Evolutionary conservation across 805 yeast genomes (phyloP).

Genomic region (Candida argentea): DNA sequence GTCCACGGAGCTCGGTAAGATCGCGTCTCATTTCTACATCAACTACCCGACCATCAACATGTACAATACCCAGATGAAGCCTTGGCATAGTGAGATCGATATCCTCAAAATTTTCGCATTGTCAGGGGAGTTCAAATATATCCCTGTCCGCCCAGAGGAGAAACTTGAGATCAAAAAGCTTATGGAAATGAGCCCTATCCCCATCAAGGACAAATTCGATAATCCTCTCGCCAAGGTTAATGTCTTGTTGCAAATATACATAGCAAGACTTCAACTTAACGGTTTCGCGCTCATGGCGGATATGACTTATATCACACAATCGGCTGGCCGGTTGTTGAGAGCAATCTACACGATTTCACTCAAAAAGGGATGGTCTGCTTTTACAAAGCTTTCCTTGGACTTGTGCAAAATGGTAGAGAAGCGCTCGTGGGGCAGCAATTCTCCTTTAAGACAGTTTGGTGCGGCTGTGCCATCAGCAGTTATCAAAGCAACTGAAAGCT

Average conservation of each 20-base stretch:
- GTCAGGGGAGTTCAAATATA: constrained; percentile 76
- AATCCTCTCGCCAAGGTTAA: constrained; percentile 74
- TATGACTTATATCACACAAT: constrained; percentile 86
- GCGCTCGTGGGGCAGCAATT: constrained; percentile 73
- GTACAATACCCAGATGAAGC: constrained; percentile 53
- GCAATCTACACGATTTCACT: constrained; percentile 77
- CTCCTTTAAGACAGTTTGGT: constrained; percentile 79
- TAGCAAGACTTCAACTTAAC: constrained; percentile 64
- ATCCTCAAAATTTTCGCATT: constrained; percentile 64
- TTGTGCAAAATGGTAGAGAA: constrained; percentile 73
- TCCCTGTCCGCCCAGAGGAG: constrained; percentile 85
- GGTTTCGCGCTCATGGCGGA: constrained; percentile 91
- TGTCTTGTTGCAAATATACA: constrained; percentile 73
- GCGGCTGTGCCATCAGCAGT: constrained; percentile 60
- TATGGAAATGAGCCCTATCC: constrained; percentile 72
- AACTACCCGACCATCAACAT: constrained; percentile 60
- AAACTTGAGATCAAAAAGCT: constrained; percentile 60
- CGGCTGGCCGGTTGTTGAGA: constrained; percentile 80
- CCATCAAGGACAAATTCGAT: constrained; percentile 60
- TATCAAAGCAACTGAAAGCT: constrained; percentile 64
- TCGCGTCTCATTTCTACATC: constrained; percentile 83
- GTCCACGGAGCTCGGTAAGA: constrained; percentile 61
- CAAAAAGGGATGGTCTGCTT: constrained; percentile 58
- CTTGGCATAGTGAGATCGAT: constrained; percentile 62
- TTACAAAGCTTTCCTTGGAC: constrained; percentile 48